phyloP scores from a whole-genome alignment of 495 filamentous ascomycete genomes.

The Delitschia confertaspora region DNA sequence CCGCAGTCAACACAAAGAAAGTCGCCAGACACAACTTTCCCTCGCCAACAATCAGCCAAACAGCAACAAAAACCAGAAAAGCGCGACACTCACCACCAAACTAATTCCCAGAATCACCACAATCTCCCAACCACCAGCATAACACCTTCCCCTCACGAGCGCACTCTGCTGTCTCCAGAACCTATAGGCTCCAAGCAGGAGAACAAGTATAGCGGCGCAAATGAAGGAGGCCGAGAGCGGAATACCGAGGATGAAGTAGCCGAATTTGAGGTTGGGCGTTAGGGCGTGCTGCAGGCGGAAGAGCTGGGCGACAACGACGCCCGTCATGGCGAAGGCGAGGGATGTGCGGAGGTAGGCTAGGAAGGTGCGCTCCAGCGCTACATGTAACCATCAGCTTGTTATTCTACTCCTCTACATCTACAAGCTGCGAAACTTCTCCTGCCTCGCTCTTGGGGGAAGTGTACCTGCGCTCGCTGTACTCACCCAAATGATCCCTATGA shows the following conservation, averaged over 20 bases:
- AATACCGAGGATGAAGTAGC: conserved; percentile 55
- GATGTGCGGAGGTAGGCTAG: conserved; percentile 71
- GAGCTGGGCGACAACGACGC: conserved; percentile 58
- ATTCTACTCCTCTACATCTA: not conserved
- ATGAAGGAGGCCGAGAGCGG: conserved; percentile 56
- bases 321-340: conserved; percentile 56
- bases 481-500: conserved; percentile 49
- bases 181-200: conserved; percentile 50
- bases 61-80: conserved; percentile 12
- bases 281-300: conserved; percentile 53
- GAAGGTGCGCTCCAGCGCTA: conserved; percentile 68
- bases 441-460: no score
- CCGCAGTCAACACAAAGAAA: conserved; percentile 18
- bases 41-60: conserved; percentile 5
- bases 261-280: conserved; percentile 38
- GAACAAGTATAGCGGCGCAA: conserved; percentile 47
- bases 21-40: conserved; percentile 15
- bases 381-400: not conserved
- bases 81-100: conserved; percentile 41
- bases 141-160: conserved; percentile 53
- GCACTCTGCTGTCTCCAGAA: conserved; percentile 65
- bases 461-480: no score
- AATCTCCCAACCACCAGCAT: conserved; percentile 64
- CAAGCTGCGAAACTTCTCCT: conserved; percentile 8
- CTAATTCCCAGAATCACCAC: conserved; percentile 44